phyloP scores from a whole-genome alignment of 2,329 filamentous ascomycete species.

The Sporothrix pallida region DNA sequence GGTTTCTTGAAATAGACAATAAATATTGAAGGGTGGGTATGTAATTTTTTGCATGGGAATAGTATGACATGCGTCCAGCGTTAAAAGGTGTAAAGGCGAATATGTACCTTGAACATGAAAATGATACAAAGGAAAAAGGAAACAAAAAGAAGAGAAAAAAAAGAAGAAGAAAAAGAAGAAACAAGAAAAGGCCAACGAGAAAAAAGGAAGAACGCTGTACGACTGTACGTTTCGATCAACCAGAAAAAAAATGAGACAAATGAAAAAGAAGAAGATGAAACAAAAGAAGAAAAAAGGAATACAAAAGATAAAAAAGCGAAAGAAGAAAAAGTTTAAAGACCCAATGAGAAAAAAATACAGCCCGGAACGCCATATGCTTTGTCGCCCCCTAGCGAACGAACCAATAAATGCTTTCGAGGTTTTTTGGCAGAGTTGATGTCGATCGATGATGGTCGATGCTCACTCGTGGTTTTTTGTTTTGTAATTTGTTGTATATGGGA shows the following conservation, averaged over 20 bases:
- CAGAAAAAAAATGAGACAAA: constrained; percentile 21
- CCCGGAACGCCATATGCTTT: constrained; percentile 32
- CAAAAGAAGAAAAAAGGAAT: not conserved
- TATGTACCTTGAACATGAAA: not conserved
- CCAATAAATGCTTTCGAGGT: not conserved
- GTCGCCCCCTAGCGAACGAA: constrained; percentile 3
- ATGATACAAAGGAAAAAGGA: not conserved
- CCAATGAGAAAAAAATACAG: not conserved
- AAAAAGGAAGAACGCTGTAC: not conserved
- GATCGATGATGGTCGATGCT: not conserved
- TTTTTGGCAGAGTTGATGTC: not conserved
- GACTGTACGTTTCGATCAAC: not conserved
- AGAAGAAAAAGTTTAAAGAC: not conserved
- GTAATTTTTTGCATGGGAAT: constrained; percentile 26
- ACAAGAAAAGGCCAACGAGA: constrained; percentile 5
- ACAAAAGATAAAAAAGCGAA: not conserved
- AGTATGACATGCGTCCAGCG: constrained; percentile 14
- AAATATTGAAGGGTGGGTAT: constrained; percentile 25
- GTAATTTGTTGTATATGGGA: not conserved
- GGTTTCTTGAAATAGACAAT: not conserved
- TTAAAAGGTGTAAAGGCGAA: not conserved
- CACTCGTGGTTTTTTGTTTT: not conserved
- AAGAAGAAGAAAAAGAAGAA: not conserved
- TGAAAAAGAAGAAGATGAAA: not conserved
- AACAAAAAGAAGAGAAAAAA: not conserved